Percentiles rank a stretch among this genome's conserved stretches.
Evolutionary conservation across 2,329 filamentous ascomycete species (phyloP).

Genomic region (Diplodia mutila): DNA sequence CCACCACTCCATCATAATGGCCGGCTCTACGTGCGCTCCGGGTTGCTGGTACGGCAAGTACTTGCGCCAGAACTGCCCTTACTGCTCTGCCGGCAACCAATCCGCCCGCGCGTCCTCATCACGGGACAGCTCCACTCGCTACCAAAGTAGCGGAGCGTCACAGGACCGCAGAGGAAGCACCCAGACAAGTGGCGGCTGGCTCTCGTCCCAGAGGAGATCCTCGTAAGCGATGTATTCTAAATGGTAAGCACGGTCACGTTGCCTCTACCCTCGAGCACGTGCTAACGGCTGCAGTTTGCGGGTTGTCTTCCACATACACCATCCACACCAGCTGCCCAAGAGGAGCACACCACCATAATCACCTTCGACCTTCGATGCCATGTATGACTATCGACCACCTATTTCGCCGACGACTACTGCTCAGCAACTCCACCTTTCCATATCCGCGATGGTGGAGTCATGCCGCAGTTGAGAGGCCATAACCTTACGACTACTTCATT

Average conservation of each 20-base stretch:
- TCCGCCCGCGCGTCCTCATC: conserved; percentile 1
- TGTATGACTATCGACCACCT: conserved; percentile 10
- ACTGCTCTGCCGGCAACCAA: conserved; percentile 1
- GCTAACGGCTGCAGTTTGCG: background rate
- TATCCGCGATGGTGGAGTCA: background rate
- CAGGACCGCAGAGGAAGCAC: conserved; percentile 2
- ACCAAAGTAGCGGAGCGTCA: conserved; percentile 1
- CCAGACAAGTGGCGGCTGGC: conserved; percentile 6
- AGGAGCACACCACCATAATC: background rate
- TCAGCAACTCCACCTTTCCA: background rate
- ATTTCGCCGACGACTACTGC: background rate
- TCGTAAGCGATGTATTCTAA: background rate
- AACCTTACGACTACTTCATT: background rate
- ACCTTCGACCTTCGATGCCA: background rate
- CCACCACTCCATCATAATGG: background rate
- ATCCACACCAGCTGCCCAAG: background rate
- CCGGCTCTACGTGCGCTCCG: conserved; percentile 15
- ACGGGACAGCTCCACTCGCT: conserved; percentile 10
- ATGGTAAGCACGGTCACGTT: background rate
- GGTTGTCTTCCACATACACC: background rate
- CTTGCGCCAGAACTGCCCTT: conserved; percentile 15
- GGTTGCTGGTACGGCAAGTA: conserved; percentile 22
- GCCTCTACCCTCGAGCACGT: background rate
- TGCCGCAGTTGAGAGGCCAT: background rate
- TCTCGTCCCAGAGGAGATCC: conserved; percentile 7